These are phyloP conservation scores for Candida bentonensis DNA, from an alignment of 805 yeast genomes.

Conservation along the genomic window DNA sequence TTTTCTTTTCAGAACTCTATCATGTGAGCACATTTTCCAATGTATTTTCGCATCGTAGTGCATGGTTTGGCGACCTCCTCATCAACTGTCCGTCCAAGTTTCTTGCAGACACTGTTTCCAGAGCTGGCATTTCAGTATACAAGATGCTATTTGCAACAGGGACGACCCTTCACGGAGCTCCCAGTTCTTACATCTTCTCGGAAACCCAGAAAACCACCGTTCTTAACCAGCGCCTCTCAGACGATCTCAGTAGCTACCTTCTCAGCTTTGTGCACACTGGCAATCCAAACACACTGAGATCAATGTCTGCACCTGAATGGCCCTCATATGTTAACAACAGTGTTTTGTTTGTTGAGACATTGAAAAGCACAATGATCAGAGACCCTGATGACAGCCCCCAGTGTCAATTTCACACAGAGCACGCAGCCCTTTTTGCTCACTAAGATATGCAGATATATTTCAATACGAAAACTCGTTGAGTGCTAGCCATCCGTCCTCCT, in stretches of 20 bases:
- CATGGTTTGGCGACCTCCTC: constrained; percentile 7
- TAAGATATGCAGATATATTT: background rate
- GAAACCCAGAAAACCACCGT: background rate
- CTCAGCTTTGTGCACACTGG: background rate
- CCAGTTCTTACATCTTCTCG: constrained; percentile 4
- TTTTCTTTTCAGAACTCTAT: constrained; percentile 1
- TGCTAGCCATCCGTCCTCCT: constrained; percentile 7
- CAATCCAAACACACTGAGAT: background rate
- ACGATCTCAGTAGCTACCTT: background rate
- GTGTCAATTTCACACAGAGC: background rate
- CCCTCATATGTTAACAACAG: background rate
- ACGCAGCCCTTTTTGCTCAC: background rate
- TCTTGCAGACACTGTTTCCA: constrained; percentile 5
- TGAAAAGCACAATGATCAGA: background rate
- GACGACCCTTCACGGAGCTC: constrained; percentile 5
- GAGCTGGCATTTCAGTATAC: constrained; percentile 4
- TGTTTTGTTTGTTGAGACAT: background rate
- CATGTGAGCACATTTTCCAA: constrained; percentile 3
- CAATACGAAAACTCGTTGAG: constrained; percentile 1
- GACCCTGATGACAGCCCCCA: background rate
- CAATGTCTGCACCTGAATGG: background rate
- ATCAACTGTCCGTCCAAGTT: constrained; percentile 7
- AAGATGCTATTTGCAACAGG: constrained; percentile 6
- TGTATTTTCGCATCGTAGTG: constrained; percentile 4
- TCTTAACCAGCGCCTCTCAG: background rate